These are phyloP conservation scores for Fraxinus cuspidata DNA, from an alignment of 257 asterid species.

Conservation along the genomic window DNA sequence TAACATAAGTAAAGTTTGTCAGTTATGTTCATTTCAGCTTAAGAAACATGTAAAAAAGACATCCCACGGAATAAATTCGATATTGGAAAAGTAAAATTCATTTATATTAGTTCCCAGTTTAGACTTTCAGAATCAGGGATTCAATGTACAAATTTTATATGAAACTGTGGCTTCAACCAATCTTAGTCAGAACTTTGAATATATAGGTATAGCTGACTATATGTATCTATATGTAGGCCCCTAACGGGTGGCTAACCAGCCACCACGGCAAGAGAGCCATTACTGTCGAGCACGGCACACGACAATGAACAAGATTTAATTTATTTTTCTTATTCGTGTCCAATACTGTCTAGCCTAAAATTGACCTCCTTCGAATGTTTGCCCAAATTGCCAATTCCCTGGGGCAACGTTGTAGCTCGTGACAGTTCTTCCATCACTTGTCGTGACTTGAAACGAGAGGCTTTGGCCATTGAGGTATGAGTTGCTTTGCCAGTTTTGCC, in stretches of 20 bases:
- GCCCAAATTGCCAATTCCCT: conserved; percentile 74
- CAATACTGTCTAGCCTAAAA: conserved; percentile 33
- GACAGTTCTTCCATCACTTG: conserved; percentile 75
- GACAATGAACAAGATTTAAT: background rate
- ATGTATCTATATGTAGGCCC: conserved; percentile 24
- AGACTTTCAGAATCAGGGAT: conserved; percentile 26
- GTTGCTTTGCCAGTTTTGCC: conserved; percentile 97
- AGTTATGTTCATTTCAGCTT: background rate
- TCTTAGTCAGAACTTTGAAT: conserved; percentile 13
- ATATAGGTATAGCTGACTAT: background rate
- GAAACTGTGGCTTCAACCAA: conserved; percentile 25
- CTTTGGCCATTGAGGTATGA: conserved; percentile 65
- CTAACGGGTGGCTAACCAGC: conserved; percentile 45
- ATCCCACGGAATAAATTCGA: background rate
- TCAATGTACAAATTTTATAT: conserved; percentile 11
- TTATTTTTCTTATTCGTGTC: background rate
- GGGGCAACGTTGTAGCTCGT: conserved; percentile 65
- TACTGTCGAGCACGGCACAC: background rate
- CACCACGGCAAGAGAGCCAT: conserved; percentile 51
- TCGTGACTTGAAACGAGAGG: conserved; percentile 77
- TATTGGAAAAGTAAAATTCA: background rate
- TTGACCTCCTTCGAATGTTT: conserved; percentile 73
- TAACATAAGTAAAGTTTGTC: too few relatives aligned
- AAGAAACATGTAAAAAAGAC: background rate
- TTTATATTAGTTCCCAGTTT: conserved; percentile 18